Evolutionary conservation across 257 asterid species (phyloP).

Genomic region (Jacaranda mimosifolia): DNA sequence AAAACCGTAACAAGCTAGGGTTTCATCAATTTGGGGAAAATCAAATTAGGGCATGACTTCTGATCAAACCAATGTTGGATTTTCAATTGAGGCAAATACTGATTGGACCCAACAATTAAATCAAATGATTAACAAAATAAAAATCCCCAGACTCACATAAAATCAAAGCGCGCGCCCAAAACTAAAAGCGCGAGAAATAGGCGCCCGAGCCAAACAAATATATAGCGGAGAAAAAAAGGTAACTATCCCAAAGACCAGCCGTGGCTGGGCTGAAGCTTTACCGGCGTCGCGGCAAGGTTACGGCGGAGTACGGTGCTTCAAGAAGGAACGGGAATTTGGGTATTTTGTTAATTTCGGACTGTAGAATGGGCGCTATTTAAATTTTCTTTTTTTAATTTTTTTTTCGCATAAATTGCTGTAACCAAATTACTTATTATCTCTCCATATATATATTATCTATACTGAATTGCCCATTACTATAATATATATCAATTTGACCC

Average conservation of each 20-base stretch:
- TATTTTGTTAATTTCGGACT: constrained; percentile 33
- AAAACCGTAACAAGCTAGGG: constrained; percentile 39
- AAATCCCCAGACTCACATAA: constrained; percentile 28
- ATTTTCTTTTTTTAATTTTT: neutral
- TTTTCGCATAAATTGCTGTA: constrained; percentile 13
- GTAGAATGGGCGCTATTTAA: constrained; percentile 46
- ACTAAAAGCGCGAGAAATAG: constrained; percentile 15
- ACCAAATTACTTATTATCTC: constrained; percentile 23
- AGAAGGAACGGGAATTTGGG: constrained; percentile 37
- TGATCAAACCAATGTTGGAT: constrained; percentile 25
- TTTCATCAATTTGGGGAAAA: constrained; percentile 50
- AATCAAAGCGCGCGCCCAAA: constrained; percentile 17
- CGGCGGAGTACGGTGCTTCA: constrained; percentile 44
- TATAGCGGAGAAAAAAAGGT: neutral
- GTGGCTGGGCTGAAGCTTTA: constrained; percentile 29
- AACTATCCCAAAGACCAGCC: constrained; percentile 9
- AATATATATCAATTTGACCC: neutral
- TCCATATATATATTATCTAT: neutral
- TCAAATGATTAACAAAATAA: constrained; percentile 19
- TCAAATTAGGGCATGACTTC: constrained; percentile 35
- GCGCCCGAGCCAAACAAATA: constrained; percentile 24
- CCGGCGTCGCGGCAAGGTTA: constrained; percentile 41
- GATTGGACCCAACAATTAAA: constrained; percentile 13
- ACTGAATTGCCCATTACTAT: neutral
- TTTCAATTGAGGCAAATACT: constrained; percentile 32